Conservation (phyloP, 2,329 filamentous ascomycete genomes). For the Aspergillus luchuensis region DNA sequence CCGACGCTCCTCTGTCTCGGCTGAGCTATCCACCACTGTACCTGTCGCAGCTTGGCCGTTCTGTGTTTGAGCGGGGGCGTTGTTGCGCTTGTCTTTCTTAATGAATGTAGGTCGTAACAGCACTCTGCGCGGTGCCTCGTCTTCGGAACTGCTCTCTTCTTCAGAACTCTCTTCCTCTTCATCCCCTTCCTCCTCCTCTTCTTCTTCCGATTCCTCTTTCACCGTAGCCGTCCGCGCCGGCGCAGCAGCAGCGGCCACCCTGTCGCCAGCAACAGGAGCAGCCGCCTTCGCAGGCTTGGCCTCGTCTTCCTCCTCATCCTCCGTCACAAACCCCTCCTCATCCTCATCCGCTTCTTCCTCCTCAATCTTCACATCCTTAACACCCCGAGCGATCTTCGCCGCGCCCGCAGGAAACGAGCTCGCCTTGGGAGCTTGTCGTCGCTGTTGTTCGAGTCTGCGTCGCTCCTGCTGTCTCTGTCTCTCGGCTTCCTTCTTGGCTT, state of each 20-base stretch:
- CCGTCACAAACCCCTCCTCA: constrained; percentile 64
- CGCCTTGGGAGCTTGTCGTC: constrained; percentile 47
- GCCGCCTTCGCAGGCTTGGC: constrained; percentile 22
- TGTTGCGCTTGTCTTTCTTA: constrained; percentile 62
- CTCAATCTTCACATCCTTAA: constrained; percentile 41
- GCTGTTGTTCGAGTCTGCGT: constrained; percentile 37
- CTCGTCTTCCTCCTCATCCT: constrained; percentile 50
- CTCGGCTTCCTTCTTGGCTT: constrained; percentile 55
- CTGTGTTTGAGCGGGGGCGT: constrained; percentile 28
- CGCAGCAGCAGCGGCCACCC: constrained; percentile 15
- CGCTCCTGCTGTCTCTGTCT: constrained; percentile 58
- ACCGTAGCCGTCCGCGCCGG: constrained; percentile 28
- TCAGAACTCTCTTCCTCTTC: constrained; percentile 51
- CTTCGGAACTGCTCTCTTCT: constrained; percentile 58
- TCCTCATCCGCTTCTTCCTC: constrained; percentile 44
- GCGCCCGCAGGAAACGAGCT: constrained; percentile 40
- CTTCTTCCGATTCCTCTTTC: constrained; percentile 51
- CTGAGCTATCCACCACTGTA: constrained; percentile 37
- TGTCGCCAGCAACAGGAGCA: constrained; percentile 18
- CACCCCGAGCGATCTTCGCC: constrained; percentile 35
- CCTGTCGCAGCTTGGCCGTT: constrained; percentile 17
- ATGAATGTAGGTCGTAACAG: constrained; percentile 68
- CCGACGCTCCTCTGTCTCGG: constrained; percentile 43
- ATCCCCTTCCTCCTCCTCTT: constrained; percentile 48
- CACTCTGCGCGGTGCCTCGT: constrained; percentile 58